Percentiles rank a stretch among this genome's conserved stretches.
phyloP scores from a whole-genome alignment of 768 basidiomycete genomes.

The Collybia nuda region DNA sequence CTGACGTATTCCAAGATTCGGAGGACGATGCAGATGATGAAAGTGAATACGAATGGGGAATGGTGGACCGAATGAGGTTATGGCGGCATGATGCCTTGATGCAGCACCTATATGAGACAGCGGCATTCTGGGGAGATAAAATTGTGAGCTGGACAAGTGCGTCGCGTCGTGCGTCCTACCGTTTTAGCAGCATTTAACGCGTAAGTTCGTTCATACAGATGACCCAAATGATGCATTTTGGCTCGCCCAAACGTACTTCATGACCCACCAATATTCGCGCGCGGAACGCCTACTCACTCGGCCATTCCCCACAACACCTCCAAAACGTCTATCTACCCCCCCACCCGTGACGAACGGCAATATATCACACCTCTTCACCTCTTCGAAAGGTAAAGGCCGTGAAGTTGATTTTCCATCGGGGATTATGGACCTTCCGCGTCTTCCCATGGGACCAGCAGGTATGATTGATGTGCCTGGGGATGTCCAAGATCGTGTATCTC shows the following conservation, averaged over 20 bases:
- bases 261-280: constrained; percentile 92
- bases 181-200: background rate
- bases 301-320: constrained; percentile 66
- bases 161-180: constrained; percentile 27
- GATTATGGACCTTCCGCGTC: constrained; percentile 41
- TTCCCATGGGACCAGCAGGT: constrained; percentile 72
- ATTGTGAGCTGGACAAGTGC: constrained; percentile 93
- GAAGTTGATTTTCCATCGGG: constrained; percentile 43
- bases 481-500: constrained; percentile 63
- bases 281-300: constrained; percentile 89
- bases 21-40: constrained; percentile 60
- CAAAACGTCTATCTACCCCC: constrained; percentile 34
- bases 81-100: constrained; percentile 98
- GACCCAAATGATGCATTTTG: constrained; percentile 99
- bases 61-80: constrained; percentile 92
- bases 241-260: constrained; percentile 97
- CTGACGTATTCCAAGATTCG: constrained; percentile 73
- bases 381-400: constrained; percentile 62
- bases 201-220: constrained; percentile 41
- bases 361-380: constrained; percentile 23
- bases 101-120: constrained; percentile 97
- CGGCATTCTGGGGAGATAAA: constrained; percentile 99
- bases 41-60: constrained; percentile 71
- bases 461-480: constrained; percentile 70
- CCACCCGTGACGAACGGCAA: constrained; percentile 42